Evolutionary conservation across 2,329 filamentous ascomycete species (phyloP).

Genomic region (Paraphaeosphaeria minitans): DNA sequence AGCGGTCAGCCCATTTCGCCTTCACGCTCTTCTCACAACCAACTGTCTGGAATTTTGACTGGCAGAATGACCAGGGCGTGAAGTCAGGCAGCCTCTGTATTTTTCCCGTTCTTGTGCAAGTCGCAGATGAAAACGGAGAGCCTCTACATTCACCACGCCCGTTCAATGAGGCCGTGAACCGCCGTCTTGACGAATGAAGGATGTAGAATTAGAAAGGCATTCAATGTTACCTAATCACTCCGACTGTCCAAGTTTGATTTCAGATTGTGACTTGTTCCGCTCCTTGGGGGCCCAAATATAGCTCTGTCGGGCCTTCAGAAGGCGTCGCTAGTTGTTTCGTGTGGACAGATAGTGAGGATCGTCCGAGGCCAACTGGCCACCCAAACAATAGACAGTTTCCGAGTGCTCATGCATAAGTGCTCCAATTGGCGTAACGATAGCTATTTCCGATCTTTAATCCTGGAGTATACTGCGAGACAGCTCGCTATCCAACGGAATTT

Average conservation of each 20-base stretch:
- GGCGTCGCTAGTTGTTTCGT: conserved; percentile 6
- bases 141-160: conserved; percentile 31
- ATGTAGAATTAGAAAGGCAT: background rate
- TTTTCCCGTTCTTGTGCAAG: conserved; percentile 43
- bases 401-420: background rate
- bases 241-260: background rate
- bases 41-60: conserved; percentile 41
- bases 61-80: conserved; percentile 30
- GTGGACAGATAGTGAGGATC: background rate
- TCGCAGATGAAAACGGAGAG: conserved; percentile 36
- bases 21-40: conserved; percentile 45
- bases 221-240: background rate
- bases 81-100: conserved; percentile 39
- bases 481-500: background rate
- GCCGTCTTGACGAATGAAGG: conserved; percentile 30
- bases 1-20: conserved; percentile 40
- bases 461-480: conserved; percentile 3
- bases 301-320: background rate
- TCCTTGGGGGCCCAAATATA: conserved; percentile 4
- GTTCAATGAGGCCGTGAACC: conserved; percentile 37
- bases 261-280: background rate
- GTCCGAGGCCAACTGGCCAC: conserved; percentile 3
- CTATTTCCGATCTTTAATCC: conserved; percentile 1
- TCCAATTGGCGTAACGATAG: conserved; percentile 8
- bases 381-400: conserved; percentile 13